phyloP scores from a whole-genome alignment of 2,329 filamentous ascomycete genomes.

The Neonectria faginata region DNA sequence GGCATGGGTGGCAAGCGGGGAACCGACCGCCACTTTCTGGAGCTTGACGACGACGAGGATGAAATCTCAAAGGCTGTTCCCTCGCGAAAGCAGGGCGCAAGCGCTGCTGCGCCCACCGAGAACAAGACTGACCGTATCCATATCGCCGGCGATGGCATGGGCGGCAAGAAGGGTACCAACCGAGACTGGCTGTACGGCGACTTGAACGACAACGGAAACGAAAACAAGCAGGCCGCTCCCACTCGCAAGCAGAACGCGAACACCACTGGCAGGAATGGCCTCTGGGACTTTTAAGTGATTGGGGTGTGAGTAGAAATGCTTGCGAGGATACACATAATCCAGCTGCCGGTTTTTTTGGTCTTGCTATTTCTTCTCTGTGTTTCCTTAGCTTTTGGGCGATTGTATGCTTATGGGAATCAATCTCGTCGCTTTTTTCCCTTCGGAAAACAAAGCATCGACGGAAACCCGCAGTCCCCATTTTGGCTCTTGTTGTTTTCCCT shows the following conservation, averaged over 20 bases:
- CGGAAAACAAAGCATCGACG: slow-evolving; percentile 26
- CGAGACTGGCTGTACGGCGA: slow-evolving; percentile 68
- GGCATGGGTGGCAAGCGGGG: slow-evolving; percentile 73
- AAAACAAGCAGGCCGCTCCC: slow-evolving; percentile 43
- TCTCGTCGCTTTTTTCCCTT: slow-evolving; percentile 9
- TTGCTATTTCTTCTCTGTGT: slow-evolving; percentile 9
- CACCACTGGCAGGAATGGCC: slow-evolving; percentile 52
- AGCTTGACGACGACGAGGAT: slow-evolving; percentile 65
- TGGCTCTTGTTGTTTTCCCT: slow-evolving; percentile 14
- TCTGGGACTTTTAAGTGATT: slow-evolving; percentile 61
- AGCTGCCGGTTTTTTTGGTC: slow-evolving; percentile 13
- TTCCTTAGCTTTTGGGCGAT: slow-evolving; percentile 22
- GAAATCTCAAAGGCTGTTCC: slow-evolving; percentile 47
- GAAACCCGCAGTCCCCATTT: slow-evolving; percentile 16
- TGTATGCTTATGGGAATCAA: slow-evolving; percentile 43
- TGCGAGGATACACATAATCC: slow-evolving; percentile 29
- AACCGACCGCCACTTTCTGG: slow-evolving; percentile 61
- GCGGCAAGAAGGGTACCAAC: slow-evolving; percentile 65
- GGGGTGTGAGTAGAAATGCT: slow-evolving; percentile 23
- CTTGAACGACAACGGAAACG: slow-evolving; percentile 52
- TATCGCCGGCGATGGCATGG: slow-evolving; percentile 73
- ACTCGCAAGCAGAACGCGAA: slow-evolving; percentile 52
- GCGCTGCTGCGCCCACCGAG: slow-evolving; percentile 14
- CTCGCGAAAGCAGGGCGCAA: slow-evolving; percentile 49
- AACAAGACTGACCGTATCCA: slow-evolving; percentile 47